Base-by-base conservation (phyloP, 192 early-diverging fungal genomes). In the Gonapodya prolifera region DNA sequence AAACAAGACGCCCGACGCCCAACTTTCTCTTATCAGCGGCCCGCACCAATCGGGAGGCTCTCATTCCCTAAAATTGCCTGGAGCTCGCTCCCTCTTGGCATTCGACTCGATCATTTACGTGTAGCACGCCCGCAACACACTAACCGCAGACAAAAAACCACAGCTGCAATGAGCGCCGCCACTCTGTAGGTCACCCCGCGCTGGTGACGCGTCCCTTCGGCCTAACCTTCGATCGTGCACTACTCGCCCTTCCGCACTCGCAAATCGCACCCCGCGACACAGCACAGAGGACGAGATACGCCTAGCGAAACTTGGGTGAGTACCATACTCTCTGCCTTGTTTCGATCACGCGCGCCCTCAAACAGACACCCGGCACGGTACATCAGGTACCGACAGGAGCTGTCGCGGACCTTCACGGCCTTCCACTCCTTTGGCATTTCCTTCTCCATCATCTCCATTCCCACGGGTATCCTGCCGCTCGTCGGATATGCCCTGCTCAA, bases 361-460 rank as follows among this genome's bases (percentile, higher is more conserved):
- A 8, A 16, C 23, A 8, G 23, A 8, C 23, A 8, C 45, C 23
- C 23, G 23, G 8, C 45, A 61, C 45, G 8, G 45, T 16, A 73
- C 18, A 2, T 32, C 31, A 29, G 18, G 34, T 2, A 35, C 34
- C 1, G 17, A 71, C 75, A 88, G 87, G 83, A 87, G 76, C 74
- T 88, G 69, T 85, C 77, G 35, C 86, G 87, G 30, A 83, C 83
- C 17, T 76, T 88, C 2, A 82, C 83, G 18, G 81, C 76, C 31
- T 87, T 88, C 45, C 80, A 83, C 16, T 86, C 85, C 71, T 86
- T 88, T 83, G 86, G 83, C 34, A 84, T 87, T 76, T 84, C 87
- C 33, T 88, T 86, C 35, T 84, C 86, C 28, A 87, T 86, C 74
- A 81, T 83, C 35, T 87, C 84, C 29, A 80, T 88, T 35, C 83